Evolutionary conservation across 139 green algal species (phyloP).

Genomic region (Yamagishiella unicocca): DNA sequence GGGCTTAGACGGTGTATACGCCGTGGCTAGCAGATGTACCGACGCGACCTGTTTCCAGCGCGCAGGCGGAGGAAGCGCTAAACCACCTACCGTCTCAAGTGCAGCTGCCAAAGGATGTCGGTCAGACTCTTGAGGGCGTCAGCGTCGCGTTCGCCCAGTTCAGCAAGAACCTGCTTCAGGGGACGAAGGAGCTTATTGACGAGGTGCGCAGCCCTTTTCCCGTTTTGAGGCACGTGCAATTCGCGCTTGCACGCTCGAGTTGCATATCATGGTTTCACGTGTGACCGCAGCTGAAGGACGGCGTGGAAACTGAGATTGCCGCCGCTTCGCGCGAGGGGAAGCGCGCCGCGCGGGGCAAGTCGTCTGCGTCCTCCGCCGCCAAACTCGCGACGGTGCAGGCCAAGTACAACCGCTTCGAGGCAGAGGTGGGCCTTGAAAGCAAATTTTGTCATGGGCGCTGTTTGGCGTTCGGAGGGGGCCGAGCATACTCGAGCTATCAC

Average conservation of each 20-base stretch:
- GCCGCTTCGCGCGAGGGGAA: conserved; percentile 52
- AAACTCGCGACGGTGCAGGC: conserved; percentile 26
- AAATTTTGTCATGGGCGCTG: too few relatives aligned
- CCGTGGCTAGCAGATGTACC: too few relatives aligned
- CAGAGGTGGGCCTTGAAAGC: conserved; percentile 77
- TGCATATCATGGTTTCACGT: too few relatives aligned
- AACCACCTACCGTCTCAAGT: background rate
- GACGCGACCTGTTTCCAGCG: background rate
- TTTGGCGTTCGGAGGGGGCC: background rate
- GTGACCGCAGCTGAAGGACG: conserved; percentile 71
- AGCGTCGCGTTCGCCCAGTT: conserved; percentile 56
- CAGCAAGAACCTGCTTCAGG: conserved; percentile 61
- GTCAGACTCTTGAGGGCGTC: conserved; percentile 41
- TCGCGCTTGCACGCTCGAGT: too few relatives aligned
- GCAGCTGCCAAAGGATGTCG: conserved; percentile 6
- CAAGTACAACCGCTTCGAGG: conserved; percentile 82
- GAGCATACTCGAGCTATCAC: too few relatives aligned
- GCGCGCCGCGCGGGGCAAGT: conserved; percentile 27
- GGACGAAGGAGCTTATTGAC: conserved; percentile 81
- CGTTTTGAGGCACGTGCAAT: too few relatives aligned
- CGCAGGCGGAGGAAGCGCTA: conserved; percentile 37
- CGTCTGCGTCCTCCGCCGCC: background rate
- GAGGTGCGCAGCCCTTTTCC: conserved; percentile 62
- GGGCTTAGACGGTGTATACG: background rate
- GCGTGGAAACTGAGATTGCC: conserved; percentile 77